Evolutionary conservation across 768 basidiomycete species (phyloP).

Genomic region (Guyanaporus albipodus): DNA sequence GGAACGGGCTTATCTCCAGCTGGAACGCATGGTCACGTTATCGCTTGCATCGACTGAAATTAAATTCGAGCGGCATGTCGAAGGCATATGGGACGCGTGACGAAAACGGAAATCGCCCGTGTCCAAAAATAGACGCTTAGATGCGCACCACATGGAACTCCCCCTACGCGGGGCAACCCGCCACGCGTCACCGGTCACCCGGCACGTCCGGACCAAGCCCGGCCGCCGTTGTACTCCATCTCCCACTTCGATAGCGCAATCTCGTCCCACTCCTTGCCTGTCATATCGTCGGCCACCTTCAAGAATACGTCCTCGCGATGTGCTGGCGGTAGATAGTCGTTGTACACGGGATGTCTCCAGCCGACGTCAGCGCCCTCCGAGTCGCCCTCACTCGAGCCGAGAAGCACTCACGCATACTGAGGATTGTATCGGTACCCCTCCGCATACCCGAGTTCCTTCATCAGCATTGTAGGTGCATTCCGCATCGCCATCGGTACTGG

Average conservation of each 20-base stretch:
- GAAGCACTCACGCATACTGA: conserved; percentile 44
- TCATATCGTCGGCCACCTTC: conserved; percentile 38
- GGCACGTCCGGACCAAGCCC: conserved; percentile 43
- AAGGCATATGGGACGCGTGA: no score
- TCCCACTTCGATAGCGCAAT: conserved; percentile 55
- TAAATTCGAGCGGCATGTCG: no score
- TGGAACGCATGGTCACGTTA: no score
- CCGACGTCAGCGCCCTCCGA: conserved; percentile 1
- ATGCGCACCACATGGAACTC: no score
- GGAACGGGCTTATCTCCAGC: no score
- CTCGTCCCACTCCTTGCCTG: conserved; percentile 59
- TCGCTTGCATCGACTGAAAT: no score
- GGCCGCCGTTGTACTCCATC: conserved; percentile 43
- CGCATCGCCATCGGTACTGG: conserved; percentile 71
- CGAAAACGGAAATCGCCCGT: no score
- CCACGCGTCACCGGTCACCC: no score
- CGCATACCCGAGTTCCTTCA: conserved; percentile 69
- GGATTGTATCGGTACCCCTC: conserved; percentile 64
- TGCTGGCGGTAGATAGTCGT: conserved; percentile 56
- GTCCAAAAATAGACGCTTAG: no score
- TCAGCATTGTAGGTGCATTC: conserved; percentile 71
- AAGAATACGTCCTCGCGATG: conserved; percentile 44
- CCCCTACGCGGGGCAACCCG: no score
- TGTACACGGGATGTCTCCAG: conserved; percentile 58
- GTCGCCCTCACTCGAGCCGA: not conserved